Evolutionary conservation across 225 moss, liverwort and hornwort species (phyloP), one percentile per base, ranked within the genome.

Genomic region (Anthoceros angustus): DNA sequence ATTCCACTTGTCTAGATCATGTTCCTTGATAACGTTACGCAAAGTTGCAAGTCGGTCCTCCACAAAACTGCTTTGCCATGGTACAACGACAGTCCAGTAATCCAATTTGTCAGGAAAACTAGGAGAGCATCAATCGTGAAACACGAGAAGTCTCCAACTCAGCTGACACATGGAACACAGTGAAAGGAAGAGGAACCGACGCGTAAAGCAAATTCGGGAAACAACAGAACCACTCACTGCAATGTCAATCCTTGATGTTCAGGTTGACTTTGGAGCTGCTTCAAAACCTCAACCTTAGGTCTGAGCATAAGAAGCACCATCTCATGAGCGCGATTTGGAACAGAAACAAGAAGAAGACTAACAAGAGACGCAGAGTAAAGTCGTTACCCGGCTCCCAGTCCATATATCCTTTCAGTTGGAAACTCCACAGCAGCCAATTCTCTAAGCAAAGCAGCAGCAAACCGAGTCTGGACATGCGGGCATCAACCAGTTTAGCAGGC

Each of bases 11-110:
- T 89, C 86, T 32, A 92, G 80, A 49, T 87, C 87, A 62, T 85
- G 72, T 49, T 82, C 79, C 76, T 98, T 87, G 65, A 83, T 78
- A 66, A 92, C 95, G 69, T 92, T 98, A 9, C 73, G 71, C 43
- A 92, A 77, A 10, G 95, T 98, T 39, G 89, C 81, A 24, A 98
- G 80, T 67, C 92, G 88, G 73, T 98, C 95, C 72, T 98, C 95
- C 73, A 98, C 95, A 81, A 98, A 98, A 76, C 95, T 98, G 84
- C 40, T 70, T 41, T 7, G 12, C 23, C 23, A 32, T 4, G 32
- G 4, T 32, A 32, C 4, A 32, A 32, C 32, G 4, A 32, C 32
- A 32, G 32, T 32, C 32, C 32, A 32, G 32, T 32, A 1, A 32
- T 32, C 32, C n/a, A n/a, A n/a, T n/a, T n/a, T n/a, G n/a, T n/a